phyloP scores from a whole-genome alignment of 2,329 filamentous ascomycete genomes.

The Fusarium luffae region DNA sequence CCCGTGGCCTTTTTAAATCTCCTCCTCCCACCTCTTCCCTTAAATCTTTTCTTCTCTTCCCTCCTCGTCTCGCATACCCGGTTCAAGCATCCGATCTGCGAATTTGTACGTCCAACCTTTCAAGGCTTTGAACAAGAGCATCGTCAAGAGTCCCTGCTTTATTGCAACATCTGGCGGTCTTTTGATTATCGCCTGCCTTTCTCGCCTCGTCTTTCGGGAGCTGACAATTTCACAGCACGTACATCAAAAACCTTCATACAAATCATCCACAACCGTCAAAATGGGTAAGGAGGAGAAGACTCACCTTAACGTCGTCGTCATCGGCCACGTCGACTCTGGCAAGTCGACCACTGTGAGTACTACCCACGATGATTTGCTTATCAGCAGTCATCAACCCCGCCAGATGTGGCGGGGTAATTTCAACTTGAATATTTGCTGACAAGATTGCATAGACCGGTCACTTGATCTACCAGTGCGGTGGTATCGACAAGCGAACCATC shows the following conservation, averaged over 20 bases:
- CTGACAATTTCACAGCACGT: conserved; percentile 43
- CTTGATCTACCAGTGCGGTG: conserved; percentile 99
- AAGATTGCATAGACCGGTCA: conserved; percentile 70
- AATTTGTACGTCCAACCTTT: conserved; percentile 50
- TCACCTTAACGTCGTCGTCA: conserved; percentile 98
- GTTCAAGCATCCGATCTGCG: conserved; percentile 59
- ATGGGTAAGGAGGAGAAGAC: conserved; percentile 89
- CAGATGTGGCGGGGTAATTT: conserved; percentile 12
- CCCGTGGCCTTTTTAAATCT: conserved; percentile 53
- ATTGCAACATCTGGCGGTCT: conserved; percentile 7
- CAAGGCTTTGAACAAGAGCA: conserved; percentile 23
- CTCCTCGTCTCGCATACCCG: conserved; percentile 59
- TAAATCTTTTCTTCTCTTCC: conserved; percentile 52
- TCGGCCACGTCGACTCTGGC: conserved; percentile 99
- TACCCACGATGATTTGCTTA: conserved; percentile 30
- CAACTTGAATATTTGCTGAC: conserved; percentile 30
- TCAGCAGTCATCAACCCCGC: conserved; percentile 16
- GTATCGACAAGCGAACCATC: conserved; percentile 99
- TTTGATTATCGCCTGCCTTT: conserved; percentile 9
- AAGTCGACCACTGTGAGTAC: conserved; percentile 94
- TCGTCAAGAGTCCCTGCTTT: conserved; percentile 23
- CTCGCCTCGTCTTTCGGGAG: not conserved
- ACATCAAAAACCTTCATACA: conserved; percentile 38
- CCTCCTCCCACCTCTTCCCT: conserved; percentile 53
- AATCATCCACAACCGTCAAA: conserved; percentile 50